Evolutionary conservation across 176 grass and related monocot species (phyloP).

Genomic region (Triticum monococcum): DNA sequence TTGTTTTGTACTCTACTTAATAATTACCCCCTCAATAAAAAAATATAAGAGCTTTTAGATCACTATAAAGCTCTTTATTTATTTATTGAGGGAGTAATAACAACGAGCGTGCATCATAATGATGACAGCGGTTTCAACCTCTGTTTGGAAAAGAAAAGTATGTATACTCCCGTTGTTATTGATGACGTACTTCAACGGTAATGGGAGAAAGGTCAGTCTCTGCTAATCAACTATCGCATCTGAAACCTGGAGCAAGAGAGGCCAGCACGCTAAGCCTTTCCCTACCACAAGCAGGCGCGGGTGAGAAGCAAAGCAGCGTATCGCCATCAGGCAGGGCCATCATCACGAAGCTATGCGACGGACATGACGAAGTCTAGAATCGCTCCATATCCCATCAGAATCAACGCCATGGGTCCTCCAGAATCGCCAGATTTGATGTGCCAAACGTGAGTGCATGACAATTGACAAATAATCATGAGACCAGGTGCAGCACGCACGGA

Average conservation of each 20-base stretch:
- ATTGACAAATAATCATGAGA: background rate
- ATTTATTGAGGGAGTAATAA: too few relatives aligned
- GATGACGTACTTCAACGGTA: too few relatives aligned
- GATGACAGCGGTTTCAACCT: too few relatives aligned
- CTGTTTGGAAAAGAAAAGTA: too few relatives aligned
- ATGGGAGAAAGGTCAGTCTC: background rate
- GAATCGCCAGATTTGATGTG: background rate
- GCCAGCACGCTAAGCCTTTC: background rate
- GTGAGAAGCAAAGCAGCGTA: conserved; percentile 39
- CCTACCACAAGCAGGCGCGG: background rate
- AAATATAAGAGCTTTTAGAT: too few relatives aligned
- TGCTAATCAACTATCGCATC: background rate
- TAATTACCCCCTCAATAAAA: too few relatives aligned
- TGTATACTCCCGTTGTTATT: too few relatives aligned
- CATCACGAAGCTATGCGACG: background rate
- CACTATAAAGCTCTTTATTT: too few relatives aligned
- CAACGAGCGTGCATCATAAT: too few relatives aligned
- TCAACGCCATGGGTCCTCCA: background rate
- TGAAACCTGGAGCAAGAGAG: background rate
- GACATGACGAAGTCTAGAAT: background rate
- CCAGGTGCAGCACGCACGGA: background rate
- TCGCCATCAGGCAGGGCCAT: background rate
- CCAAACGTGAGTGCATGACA: background rate
- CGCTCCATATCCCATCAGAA: background rate
- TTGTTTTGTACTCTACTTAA: too few relatives aligned